Percentiles rank a stretch among this genome's conserved stretches.
Evolutionary conservation across 805 yeast species (phyloP).

Genomic region (Torulaspora franciscae): DNA sequence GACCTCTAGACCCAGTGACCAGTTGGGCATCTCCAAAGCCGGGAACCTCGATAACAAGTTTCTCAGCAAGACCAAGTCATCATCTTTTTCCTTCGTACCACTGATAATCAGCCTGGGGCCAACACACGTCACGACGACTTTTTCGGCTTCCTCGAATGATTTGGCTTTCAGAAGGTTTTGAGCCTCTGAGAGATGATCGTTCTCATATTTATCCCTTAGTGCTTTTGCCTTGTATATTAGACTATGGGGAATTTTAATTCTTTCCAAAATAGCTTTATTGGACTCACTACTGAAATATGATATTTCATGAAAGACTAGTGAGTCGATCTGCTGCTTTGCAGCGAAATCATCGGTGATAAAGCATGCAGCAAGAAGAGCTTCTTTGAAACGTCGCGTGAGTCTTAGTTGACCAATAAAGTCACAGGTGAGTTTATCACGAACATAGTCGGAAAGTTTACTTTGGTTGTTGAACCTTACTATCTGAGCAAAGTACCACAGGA

Average conservation of each 20-base stretch:
- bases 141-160: slow-evolving; percentile 59
- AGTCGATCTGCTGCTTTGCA: slow-evolving; percentile 41
- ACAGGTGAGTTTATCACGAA: slow-evolving; percentile 39
- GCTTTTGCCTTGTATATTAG: slow-evolving; percentile 59
- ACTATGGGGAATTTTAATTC: slow-evolving; percentile 45
- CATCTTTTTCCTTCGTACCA: slow-evolving; percentile 30
- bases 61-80: slow-evolving; percentile 39
- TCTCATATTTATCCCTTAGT: slow-evolving; percentile 43
- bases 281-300: slow-evolving; percentile 12
- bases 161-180: slow-evolving; percentile 58
- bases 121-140: slow-evolving; percentile 47
- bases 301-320: slow-evolving; percentile 28
- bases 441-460: slow-evolving; percentile 22
- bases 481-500: slow-evolving; percentile 51
- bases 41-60: slow-evolving; percentile 43
- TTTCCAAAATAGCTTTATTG: slow-evolving; percentile 29
- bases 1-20: slow-evolving; percentile 56
- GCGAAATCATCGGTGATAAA: slow-evolving; percentile 48
- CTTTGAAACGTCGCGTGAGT: slow-evolving; percentile 45
- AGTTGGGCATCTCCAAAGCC: slow-evolving; percentile 39
- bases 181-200: slow-evolving; percentile 56
- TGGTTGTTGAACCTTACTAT: slow-evolving; percentile 38
- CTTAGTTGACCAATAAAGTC: slow-evolving; percentile 50
- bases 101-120: slow-evolving; percentile 63
- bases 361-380: slow-evolving; percentile 58